Base-by-base conservation (phyloP, 2,329 filamentous ascomycete genomes). In the Ilyonectria mors-panacis region DNA sequence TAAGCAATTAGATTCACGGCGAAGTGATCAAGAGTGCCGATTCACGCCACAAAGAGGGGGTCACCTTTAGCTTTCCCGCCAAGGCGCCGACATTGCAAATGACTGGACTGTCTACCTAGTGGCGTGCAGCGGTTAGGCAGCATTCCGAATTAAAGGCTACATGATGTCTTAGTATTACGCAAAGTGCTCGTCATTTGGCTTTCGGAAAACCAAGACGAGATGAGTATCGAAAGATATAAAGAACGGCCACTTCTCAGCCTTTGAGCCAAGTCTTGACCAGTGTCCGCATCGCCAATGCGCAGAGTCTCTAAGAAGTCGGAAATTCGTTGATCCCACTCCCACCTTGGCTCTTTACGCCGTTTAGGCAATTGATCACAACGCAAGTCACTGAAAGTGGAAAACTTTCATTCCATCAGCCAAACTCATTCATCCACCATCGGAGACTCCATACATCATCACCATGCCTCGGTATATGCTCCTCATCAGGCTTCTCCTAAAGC, bases 401-500 rank as follows among this genome's bases (percentile, higher is more conserved):
- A 2, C 19, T n/a, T 35, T 26, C 6, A 17, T 7, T 44, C 12
- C 10, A 26, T 33, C 10, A 35, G 47, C 35, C 17, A 15, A 19
- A 9, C 42, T 13, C 9, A 33, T n/a, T 47, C 28, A 28, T 26
- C 23, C 23, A 4, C 23, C 3, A 42, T 21, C 21, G 13, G 23
- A 26, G 23, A 26, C 51, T 21, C n/a, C 26, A 47, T 35, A 26
- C 23, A 26, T 26, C 19, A 59, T 53, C 35, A 61, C 17, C 47
- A 79, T 78, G 76, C 75, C 74, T 69, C 71, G 70, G 28, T 78
- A 72, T 53, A 78, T 78, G 59, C 70, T 78, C 37, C 73, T 78
- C 60, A 73, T 79, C 73, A 77, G 55, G 72, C 76, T 44, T 72
- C 73, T 15, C 33, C 67, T 13, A 68, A 72, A 39, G 63, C 76